A percentile compares a stretch with the other conserved stretches of the same genome.
phyloP scores from a whole-genome alignment of 2,329 filamentous ascomycete genomes.

The Whalleya microplaca region DNA sequence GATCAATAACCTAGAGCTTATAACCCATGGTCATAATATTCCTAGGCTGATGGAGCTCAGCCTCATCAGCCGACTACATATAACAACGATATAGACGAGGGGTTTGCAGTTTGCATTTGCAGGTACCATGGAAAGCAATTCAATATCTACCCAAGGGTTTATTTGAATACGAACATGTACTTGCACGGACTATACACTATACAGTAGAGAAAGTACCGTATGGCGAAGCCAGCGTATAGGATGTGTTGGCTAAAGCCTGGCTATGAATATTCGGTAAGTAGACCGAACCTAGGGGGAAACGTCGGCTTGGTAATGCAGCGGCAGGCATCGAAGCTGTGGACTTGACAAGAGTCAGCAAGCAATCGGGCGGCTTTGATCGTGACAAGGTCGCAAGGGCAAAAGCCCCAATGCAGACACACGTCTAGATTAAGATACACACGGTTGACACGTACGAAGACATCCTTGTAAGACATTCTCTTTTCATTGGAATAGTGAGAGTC shows the following conservation, averaged over 20 bases:
- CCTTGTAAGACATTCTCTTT: conserved; percentile 12
- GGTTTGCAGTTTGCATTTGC: background rate
- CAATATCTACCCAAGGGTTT: background rate
- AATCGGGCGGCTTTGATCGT: conserved; percentile 2
- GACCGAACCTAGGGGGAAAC: background rate
- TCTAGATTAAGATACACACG: conserved; percentile 10
- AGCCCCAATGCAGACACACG: conserved; percentile 8
- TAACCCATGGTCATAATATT: conserved; percentile 3
- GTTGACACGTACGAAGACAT: conserved; percentile 15
- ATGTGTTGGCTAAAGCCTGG: background rate
- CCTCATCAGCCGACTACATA: background rate
- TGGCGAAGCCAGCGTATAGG: background rate
- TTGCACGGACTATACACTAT: background rate
- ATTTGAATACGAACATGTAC: background rate
- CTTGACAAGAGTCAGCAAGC: background rate
- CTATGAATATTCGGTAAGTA: background rate
- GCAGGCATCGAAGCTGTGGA: too few relatives aligned
- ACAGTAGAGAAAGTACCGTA: background rate
- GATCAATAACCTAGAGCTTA: conserved; percentile 10
- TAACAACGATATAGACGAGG: background rate
- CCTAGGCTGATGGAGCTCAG: background rate
- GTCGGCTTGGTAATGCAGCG: too few relatives aligned
- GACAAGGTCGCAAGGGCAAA: conserved; percentile 5
- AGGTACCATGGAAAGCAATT: background rate
- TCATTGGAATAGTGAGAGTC: conserved; percentile 12